Base-by-base conservation (phyloP, 345 rosid genomes). In the Eucalyptus tenuipes region DNA sequence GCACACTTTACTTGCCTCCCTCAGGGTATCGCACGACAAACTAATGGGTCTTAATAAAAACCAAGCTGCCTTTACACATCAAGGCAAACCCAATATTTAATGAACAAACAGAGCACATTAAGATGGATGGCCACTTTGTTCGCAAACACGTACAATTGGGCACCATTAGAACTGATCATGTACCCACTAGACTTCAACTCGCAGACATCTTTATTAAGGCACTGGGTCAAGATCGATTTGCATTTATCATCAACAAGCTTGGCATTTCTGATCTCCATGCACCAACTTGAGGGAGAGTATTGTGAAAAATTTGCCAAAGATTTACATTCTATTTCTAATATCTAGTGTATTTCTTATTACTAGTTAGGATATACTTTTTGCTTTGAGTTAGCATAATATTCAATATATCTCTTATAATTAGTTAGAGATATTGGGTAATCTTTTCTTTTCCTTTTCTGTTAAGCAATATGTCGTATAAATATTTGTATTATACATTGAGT, bases 391-490 rank as follows among this genome's bases (percentile, higher is more conserved):
- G 13, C 61, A 55, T 55, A 55, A 55, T 24, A 55, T 24, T 24
- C 4, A 27, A 15, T 27, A 27, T 59, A 61, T 61, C 68, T 61
- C 31, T 61, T 61, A 61, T 12, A 59, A 61, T 61, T 61, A 61
- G 33, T 61, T 61, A 61, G n/a, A 61, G 7, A 61, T 27, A 27
- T 13, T 6, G 13, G 68, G 33, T 27, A 61, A 61, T 13, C 15
- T 61, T 61, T 61, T 61, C 4, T 61, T 61, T 27, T 8, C 4
- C 8, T 61, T 61, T 61, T 61, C 16, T 27, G 24, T 52, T n/a
- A 87, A 87, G 88, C 87, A 94, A 92, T 33, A 48, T 89, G 37
- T 5, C 71, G 10, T 89, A 89, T 50, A 87, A 86, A 37, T 89
- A 27, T 75, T 15, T 71, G 88, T 50, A 61, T 27, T 27, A 27